Base-by-base conservation (phyloP, 1,139 yeast species). In the Casaregolazyma lundiana region DNA sequence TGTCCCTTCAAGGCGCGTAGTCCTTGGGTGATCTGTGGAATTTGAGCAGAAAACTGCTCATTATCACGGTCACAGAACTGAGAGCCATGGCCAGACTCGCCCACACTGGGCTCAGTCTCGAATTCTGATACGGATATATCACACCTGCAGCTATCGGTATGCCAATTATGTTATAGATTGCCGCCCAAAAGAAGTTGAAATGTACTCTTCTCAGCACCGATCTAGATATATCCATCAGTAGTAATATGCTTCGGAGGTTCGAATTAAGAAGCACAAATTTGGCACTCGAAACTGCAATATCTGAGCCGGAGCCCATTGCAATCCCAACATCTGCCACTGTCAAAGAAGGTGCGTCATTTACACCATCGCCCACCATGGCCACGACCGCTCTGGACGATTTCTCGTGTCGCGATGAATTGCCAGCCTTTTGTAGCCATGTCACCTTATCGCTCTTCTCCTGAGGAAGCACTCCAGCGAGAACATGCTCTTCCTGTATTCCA, bases 61-160 rank as follows among this genome's bases (percentile, higher is more conserved):
- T 58, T 24, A 90, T 92, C 22, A 90, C 97, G 57, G 95, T 84
- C 1, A 87, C 80, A 1, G 96, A 86, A 57, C 96, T 85, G 59
- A 87, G 72, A 2, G 96, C 95, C 97, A 92, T 90, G 1, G 97
- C 85, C n/a, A 80, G 77, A 24, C 71, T 62, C 7, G 95, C 95
- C 46, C 96, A 96, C 38, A 86, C 81, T 58, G 90, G 81, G 17
- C 96, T 96, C 46, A 90, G 82, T 9, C 72, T 56, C 53, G 83
- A 76, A 43, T 87, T 71, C 39, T 84, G 82, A 65, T 84, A 79
- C 1, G 95, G 96, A 44, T 87, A 77, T 38, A 82, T 63, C 13
- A 84, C 77, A 2, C 97, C 97, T 81, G 94, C 92, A 0, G 97
- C 96, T 59, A 90, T 77, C 1, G 97, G 98, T 34, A 90, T 74